A percentile compares a stretch with the other conserved stretches of the same genome.
phyloP scores from a whole-genome alignment of 2,329 filamentous ascomycete genomes.

The Sporothrix phasma region DNA sequence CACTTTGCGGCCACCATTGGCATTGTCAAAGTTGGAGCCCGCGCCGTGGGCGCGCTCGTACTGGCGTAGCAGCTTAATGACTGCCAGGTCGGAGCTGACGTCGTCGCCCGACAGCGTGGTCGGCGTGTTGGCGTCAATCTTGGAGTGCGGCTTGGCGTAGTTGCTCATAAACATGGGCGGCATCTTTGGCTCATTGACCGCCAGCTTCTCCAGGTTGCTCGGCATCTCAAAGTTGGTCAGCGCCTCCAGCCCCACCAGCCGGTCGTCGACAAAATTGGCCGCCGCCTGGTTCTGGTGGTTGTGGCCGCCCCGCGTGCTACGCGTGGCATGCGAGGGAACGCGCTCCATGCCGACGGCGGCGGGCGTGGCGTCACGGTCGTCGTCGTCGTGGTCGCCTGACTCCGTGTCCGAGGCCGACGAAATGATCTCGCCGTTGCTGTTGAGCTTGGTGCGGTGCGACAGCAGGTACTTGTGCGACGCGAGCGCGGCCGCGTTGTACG shows the following conservation, averaged over 20 bases:
- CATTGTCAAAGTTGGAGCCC: conserved; percentile 46
- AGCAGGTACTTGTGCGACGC: conserved; percentile 53
- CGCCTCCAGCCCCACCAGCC: conserved; percentile 49
- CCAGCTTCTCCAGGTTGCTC: conserved; percentile 47
- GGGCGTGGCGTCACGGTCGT: conserved; percentile 31
- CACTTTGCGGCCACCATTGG: conserved; percentile 43
- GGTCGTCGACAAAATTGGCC: conserved; percentile 45
- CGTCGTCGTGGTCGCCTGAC: conserved; percentile 41
- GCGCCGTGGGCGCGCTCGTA: conserved; percentile 44
- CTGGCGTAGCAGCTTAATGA: conserved; percentile 49
- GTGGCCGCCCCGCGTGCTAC: conserved; percentile 50
- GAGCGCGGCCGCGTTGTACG: conserved; percentile 52
- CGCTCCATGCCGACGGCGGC: conserved; percentile 50
- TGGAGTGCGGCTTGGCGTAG: conserved; percentile 48
- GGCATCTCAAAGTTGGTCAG: conserved; percentile 50
- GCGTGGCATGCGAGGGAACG: conserved; percentile 52
- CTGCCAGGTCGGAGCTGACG: conserved; percentile 43
- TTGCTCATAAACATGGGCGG: conserved; percentile 47
- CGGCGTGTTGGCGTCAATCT: conserved; percentile 48
- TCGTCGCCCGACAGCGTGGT: conserved; percentile 41
- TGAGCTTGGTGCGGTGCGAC: conserved; percentile 42
- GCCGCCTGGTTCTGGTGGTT: conserved; percentile 30
- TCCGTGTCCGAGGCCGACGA: conserved; percentile 45
- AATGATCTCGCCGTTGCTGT: conserved; percentile 39
- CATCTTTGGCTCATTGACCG: conserved; percentile 47